These are phyloP conservation scores for Xylariaceae sp. DNA, from an alignment of 2,329 filamentous ascomycete species.

Conservation along the genomic window DNA sequence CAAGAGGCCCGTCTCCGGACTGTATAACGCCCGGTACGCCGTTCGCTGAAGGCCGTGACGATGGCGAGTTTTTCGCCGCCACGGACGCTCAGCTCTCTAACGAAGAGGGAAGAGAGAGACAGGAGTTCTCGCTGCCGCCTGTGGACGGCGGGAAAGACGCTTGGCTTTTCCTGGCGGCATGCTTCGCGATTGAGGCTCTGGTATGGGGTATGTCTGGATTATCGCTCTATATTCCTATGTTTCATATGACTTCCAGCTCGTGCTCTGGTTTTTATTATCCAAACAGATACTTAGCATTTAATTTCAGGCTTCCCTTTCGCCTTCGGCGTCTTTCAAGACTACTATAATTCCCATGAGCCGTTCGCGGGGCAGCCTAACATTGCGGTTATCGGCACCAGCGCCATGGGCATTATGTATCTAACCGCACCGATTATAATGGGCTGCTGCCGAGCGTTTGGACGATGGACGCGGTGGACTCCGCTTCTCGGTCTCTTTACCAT, in stretches of 20 bases:
- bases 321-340: conserved; percentile 74
- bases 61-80: conserved; percentile 11
- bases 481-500: conserved; percentile 56
- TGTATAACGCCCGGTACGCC: conserved; percentile 13
- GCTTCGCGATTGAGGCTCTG: conserved; percentile 58
- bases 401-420: conserved; percentile 66
- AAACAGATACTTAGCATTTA: conserved; percentile 16
- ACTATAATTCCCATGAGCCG: conserved; percentile 65
- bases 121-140: conserved; percentile 33
- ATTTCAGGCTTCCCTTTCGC: conserved; percentile 67
- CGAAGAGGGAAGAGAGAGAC: conserved; percentile 11
- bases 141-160: conserved; percentile 41
- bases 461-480: conserved; percentile 49
- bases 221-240: neutral
- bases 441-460: conserved; percentile 51
- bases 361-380: conserved; percentile 62
- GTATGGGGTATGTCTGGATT: conserved; percentile 56
- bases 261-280: neutral
- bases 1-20: conserved; percentile 16
- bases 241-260: neutral
- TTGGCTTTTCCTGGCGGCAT: conserved; percentile 53
- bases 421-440: conserved; percentile 56
- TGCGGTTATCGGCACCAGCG: conserved; percentile 68
- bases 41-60: conserved; percentile 5
- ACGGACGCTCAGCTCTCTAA: conserved; percentile 3